Base-by-base conservation (phyloP, 805 yeast genomes). In the Yarrowia sp. region DNA sequence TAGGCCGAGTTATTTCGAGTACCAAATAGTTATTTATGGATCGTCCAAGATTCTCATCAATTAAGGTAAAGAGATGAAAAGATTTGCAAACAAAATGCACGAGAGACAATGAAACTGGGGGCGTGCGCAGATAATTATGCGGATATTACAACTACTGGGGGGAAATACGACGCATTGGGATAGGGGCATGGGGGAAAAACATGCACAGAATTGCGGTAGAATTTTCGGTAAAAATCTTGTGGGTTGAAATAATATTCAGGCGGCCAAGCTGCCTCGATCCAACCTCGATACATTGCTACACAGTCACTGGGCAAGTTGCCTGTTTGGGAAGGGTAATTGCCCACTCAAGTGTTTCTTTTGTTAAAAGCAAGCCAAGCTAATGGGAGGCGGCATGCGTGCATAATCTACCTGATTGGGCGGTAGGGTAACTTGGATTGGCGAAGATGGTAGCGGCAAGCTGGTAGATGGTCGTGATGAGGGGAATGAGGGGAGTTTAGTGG, bases 281-380 rank as follows among this genome's bases (percentile, higher is more conserved):
- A n/a, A n/a, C n/a, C n/a, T n/a, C n/a, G n/a, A n/a, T n/a, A 8
- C 30, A 26, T 26, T 26, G 30, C 8, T 5, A 16, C 30, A 14
- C 30, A 14, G 32, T 24, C 49, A 26, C 49, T n/a, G 24, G 32
- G 16, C 21, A n/a, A 44, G 21, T 44, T 44, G 19, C 49, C 49
- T 26, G 24, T 48, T 48, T 48, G 19, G 52, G 52, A 48, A 48
- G 30, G 17, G 36, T 48, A 48, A 48, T 48, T 21, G 28, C 28
- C 46, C n/a, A 22, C 21, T 2, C 3, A 5, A 22, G 28, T 6
- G 2, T 41, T 41, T 7, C 14, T n/a, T 16, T 43, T 44, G 49
- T 9, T 22, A 26, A 32, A 48, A 32, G 54, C 38, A 48, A 48
- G 54, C 54, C 54, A 48, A 48, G 54, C 54, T 26, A 26, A 48